Conservation (phyloP, 495 filamentous ascomycete genomes). For the Hyaloscypha hepaticicola region DNA sequence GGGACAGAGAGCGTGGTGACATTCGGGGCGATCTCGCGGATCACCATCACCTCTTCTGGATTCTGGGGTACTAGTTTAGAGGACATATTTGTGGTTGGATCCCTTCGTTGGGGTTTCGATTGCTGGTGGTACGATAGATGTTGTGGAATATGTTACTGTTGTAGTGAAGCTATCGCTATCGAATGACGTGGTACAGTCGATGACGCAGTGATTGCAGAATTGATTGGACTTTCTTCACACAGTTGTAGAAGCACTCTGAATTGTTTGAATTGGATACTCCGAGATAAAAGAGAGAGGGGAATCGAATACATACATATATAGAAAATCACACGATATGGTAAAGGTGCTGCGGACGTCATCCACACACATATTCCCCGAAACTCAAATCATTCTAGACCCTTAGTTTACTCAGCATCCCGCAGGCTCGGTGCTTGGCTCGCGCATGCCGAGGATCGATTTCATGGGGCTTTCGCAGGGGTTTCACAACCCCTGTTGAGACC, state of each 20-base stretch:
- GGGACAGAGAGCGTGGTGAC: constrained; percentile 82
- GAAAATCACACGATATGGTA: not conserved
- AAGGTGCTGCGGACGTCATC: not conserved
- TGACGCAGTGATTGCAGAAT: not conserved
- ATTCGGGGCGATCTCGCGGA: constrained; percentile 75
- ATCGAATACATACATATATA: not conserved
- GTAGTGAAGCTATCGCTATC: no score
- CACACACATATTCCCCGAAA: not conserved
- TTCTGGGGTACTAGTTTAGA: constrained; percentile 44
- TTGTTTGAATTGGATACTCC: not conserved
- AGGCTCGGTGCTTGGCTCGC: not conserved
- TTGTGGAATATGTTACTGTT: not conserved
- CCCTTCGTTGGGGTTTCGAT: not conserved
- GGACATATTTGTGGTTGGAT: constrained; percentile 20
- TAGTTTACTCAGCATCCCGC: not conserved
- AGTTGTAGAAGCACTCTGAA: not conserved
- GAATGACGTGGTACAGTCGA: no score
- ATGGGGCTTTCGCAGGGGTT: not conserved
- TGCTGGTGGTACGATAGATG: not conserved
- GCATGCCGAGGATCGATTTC: no score
- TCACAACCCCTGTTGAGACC: no score
- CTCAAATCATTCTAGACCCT: not conserved
- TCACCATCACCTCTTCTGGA: constrained; percentile 79
- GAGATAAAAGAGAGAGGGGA: not conserved
- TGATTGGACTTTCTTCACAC: not conserved